Conservation (phyloP, 176 grass and related monocot genomes). For the Bolboschoenus planiculmis region DNA sequence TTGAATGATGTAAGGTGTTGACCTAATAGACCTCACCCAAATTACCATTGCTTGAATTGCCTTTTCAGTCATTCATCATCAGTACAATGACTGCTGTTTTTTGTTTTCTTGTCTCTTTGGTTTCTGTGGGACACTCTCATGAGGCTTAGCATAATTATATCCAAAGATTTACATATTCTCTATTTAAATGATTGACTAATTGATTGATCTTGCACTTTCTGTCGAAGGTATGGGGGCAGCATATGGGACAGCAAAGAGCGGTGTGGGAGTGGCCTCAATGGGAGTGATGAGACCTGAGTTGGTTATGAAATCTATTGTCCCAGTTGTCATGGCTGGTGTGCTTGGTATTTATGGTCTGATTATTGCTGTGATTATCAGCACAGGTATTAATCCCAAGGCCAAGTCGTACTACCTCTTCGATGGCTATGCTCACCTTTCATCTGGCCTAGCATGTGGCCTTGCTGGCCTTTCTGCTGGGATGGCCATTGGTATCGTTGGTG, state of each 20-base stretch:
- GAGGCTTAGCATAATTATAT: no score
- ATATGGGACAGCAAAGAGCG: conserved; percentile 98
- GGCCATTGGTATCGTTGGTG: conserved; percentile 97
- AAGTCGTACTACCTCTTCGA: conserved; percentile 96
- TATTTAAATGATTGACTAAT: neutral
- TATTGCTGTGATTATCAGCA: conserved; percentile 95
- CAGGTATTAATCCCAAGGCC: conserved; percentile 96
- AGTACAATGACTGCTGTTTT: neutral
- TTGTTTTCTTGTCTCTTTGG: neutral
- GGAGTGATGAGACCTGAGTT: conserved; percentile 98
- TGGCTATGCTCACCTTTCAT: conserved; percentile 86
- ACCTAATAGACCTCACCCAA: neutral
- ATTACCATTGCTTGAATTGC: neutral
- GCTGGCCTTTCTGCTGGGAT: conserved; percentile 85
- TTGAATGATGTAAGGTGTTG: neutral
- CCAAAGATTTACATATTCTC: neutral
- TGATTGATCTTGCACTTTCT: neutral
- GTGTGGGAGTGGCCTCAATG: conserved; percentile 96
- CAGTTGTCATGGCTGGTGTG: conserved; percentile 98
- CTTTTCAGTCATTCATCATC: neutral
- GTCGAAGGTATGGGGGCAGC: conserved; percentile 87
- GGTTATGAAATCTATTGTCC: conserved; percentile 99
- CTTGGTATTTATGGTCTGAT: conserved; percentile 96
- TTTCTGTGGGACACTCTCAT: neutral
- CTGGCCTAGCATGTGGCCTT: conserved; percentile 76